These are phyloP conservation scores for Tylopilus subfusipes DNA, from an alignment of 768 basidiomycete genomes.

Conservation along the genomic window DNA sequence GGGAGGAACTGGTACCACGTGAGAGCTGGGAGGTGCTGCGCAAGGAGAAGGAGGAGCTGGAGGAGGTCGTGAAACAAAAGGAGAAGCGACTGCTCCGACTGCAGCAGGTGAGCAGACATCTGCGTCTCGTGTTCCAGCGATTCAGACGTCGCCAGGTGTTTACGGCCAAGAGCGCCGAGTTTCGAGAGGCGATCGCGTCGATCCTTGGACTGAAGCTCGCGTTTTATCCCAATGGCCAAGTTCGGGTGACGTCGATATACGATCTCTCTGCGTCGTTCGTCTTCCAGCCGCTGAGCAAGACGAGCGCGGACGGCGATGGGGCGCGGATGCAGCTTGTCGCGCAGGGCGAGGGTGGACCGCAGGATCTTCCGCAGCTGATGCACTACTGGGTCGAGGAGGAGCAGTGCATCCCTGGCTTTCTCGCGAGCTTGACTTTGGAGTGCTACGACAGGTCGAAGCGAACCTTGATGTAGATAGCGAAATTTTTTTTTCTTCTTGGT, in stretches of 20 bases:
- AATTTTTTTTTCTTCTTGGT: not conserved
- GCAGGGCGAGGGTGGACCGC: constrained; percentile 69
- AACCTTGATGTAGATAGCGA: too few relatives aligned
- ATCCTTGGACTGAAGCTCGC: constrained; percentile 90
- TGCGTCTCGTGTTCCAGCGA: not conserved
- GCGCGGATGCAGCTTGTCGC: constrained; percentile 70
- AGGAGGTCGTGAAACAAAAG: constrained; percentile 65
- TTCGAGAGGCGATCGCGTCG: constrained; percentile 84
- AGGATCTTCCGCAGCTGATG: constrained; percentile 72
- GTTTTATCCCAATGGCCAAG: constrained; percentile 87
- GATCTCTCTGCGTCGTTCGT: constrained; percentile 86
- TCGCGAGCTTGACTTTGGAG: constrained; percentile 85
- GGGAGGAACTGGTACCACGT: constrained; percentile 55
- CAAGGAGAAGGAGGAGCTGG: constrained; percentile 66
- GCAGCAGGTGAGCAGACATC: constrained; percentile 55
- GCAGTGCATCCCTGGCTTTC: constrained; percentile 83
- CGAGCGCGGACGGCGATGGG: constrained; percentile 35
- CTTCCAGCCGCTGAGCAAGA: constrained; percentile 59
- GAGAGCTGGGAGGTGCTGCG: constrained; percentile 75
- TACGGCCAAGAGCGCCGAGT: constrained; percentile 80
- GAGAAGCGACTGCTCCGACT: constrained; percentile 78
- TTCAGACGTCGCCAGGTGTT: constrained; percentile 59
- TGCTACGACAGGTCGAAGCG: constrained; percentile 76
- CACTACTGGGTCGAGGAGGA: constrained; percentile 84
- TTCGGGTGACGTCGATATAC: constrained; percentile 87